Percentiles rank a stretch among this genome's conserved stretches.
Conservation (phyloP, 805 yeast genomes). For the Maudiozyma barnettii region DNA sequence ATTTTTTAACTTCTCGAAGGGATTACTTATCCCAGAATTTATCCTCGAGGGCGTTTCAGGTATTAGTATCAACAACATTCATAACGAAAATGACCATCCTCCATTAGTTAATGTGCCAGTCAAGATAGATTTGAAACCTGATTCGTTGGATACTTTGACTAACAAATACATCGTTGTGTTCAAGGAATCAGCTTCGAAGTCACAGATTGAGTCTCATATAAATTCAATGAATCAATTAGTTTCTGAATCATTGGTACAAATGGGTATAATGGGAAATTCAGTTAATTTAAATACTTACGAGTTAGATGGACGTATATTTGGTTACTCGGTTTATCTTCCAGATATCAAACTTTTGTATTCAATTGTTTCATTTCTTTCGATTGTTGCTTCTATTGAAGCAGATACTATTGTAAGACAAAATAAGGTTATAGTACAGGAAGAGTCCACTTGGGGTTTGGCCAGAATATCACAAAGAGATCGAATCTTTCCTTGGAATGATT, state of each 20-base stretch:
- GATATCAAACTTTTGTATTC: not conserved
- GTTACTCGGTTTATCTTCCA: not conserved
- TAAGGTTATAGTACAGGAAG: conserved; percentile 39
- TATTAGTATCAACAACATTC: not conserved
- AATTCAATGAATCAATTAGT: not conserved
- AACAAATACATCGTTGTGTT: not conserved
- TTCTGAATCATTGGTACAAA: not conserved
- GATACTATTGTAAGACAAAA: conserved; percentile 1
- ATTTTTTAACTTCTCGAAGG: not conserved
- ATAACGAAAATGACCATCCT: not conserved
- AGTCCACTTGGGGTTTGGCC: conserved; percentile 91
- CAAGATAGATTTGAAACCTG: not conserved
- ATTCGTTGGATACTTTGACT: not conserved
- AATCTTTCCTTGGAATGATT: conserved; percentile 54
- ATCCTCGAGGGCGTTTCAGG: not conserved
- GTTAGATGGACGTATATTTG: not conserved
- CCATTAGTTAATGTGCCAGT: not conserved
- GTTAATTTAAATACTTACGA: not conserved
- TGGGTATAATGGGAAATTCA: not conserved
- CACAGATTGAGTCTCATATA: not conserved
- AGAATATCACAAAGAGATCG: conserved; percentile 75
- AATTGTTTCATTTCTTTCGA: not conserved
- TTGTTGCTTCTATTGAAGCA: conserved; percentile 4
- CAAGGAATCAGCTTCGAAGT: not conserved
- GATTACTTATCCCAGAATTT: not conserved